Percentiles rank a stretch among this genome's conserved stretches.
Conservation (phyloP, 768 basidiomycete species). For the Pleurotus tuber-regium region DNA sequence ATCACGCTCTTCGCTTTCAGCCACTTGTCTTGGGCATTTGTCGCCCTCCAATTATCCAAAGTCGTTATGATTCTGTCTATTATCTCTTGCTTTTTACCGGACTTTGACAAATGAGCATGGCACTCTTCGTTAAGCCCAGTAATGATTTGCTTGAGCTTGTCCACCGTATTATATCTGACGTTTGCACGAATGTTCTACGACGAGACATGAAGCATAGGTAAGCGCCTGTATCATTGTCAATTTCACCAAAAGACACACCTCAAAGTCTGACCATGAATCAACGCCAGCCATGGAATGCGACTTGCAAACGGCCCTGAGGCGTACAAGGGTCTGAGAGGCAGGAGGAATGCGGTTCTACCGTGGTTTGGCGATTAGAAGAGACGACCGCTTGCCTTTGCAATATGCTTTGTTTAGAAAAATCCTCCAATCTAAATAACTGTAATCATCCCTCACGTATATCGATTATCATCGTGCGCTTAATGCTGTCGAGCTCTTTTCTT, state of each 20-base stretch:
- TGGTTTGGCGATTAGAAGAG: slow-evolving; percentile 2
- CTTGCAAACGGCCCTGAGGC: slow-evolving; percentile 5
- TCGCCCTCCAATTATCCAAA: slow-evolving; percentile 59
- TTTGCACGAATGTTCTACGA: slow-evolving; percentile 64
- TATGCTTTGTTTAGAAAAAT: background rate
- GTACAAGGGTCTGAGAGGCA: slow-evolving; percentile 2
- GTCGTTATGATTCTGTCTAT: slow-evolving; percentile 68
- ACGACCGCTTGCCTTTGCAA: background rate
- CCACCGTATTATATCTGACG: slow-evolving; percentile 79
- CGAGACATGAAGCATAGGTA: slow-evolving; percentile 13
- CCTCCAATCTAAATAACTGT: background rate
- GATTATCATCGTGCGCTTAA: slow-evolving; percentile 10
- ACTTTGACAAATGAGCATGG: slow-evolving; percentile 59
- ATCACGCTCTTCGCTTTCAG: slow-evolving; percentile 65
- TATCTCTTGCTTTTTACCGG: slow-evolving; percentile 86
- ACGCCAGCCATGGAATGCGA: slow-evolving; percentile 52
- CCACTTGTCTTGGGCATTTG: slow-evolving; percentile 63
- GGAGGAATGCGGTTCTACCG: background rate
- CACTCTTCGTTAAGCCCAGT: slow-evolving; percentile 79
- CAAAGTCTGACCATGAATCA: slow-evolving; percentile 72
- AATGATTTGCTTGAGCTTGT: slow-evolving; percentile 81
- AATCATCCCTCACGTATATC: background rate
- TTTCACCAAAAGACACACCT: slow-evolving; percentile 37
- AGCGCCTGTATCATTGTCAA: slow-evolving; percentile 17
- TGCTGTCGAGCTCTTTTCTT: slow-evolving; percentile 11